Base-by-base conservation (phyloP, 2,329 filamentous ascomycete species). In the Aureobasidium sp. region DNA sequence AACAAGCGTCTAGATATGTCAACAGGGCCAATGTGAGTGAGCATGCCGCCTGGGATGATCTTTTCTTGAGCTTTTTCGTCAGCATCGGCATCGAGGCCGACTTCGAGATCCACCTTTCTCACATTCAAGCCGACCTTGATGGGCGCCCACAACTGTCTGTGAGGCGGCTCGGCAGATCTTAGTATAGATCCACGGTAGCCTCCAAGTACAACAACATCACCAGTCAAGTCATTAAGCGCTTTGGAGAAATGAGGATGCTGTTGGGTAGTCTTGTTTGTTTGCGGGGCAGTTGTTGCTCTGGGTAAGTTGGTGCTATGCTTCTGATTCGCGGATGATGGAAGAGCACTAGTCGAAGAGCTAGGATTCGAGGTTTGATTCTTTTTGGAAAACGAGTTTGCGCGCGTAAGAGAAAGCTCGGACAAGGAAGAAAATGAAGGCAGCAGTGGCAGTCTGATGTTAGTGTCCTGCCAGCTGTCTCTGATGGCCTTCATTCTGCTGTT, bases 51-150 rank as follows among this genome's bases (percentile, higher is more conserved):
- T 0, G 92, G 82, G 57, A 91, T 88, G 64, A 97, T 91, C n/a
- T 80, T 86, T 63, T 95, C 83, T 66, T 89, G 85, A 85, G 94
- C 94, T 5, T 78, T 82, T 68, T 91, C 88, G 70, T 97, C 93
- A 62, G 95, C 92, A 68, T 91, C 88, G 1, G 84, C 84, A 15
- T 89, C 82, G 5, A 97, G 76, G 0, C 91, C 92, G 11, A 97
- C 87, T 72, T 96, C 91, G 4, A 97, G 80, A 71, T 97, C 90
- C 2, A 93, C 92, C 71, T 94, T 96, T 61, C 92, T 87, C 64
- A 97, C 84, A 68, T 96, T 96, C 56, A 97, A 77, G 0, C 93
- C 92, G 31, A 96, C 87, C 74, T 97, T 97, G 70, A 97, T 87
- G 0, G 92, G 92, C 1, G 95, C 90, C 93, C 93, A 97, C 0